Conservation (phyloP, 176 grass and related monocot genomes). For the Tuctoria greenei region DNA sequence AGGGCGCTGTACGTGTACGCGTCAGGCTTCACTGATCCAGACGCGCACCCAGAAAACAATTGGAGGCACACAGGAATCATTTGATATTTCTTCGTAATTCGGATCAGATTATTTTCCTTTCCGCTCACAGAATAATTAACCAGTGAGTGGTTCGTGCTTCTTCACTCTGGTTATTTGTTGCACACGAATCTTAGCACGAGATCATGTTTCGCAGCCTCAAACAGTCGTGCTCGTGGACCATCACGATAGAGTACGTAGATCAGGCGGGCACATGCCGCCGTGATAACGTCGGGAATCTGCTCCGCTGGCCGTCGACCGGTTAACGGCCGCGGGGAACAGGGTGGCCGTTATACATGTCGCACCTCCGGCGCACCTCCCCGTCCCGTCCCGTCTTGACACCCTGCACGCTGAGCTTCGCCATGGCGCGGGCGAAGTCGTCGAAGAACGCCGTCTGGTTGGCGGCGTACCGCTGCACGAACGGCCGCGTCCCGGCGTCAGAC, state of each 20-base stretch:
- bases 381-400: conserved; percentile 35
- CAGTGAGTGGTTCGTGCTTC: background rate
- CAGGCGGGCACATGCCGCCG: background rate
- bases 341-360: conserved; percentile 41
- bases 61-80: background rate
- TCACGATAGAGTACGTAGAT: background rate
- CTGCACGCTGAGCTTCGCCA: no score
- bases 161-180: background rate
- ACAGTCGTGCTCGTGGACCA: background rate
- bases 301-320: no score
- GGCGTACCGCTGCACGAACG: conserved; percentile 45
- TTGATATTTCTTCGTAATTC: background rate
- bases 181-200: background rate
- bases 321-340: no score
- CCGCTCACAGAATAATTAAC: background rate
- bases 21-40: conserved; percentile 41
- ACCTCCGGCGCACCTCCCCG: conserved; percentile 55
- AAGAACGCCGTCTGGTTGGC: conserved; percentile 50
- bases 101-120: background rate
- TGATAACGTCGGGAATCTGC: no score
- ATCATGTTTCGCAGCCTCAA: background rate
- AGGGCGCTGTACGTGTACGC: conserved; percentile 45
- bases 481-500: conserved; percentile 19
- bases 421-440: conserved; percentile 37
- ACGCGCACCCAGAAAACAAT: background rate